phyloP scores from a whole-genome alignment of 1,284 basidiomycete genomes.

The Cutaneotrichosporon mucoides region DNA sequence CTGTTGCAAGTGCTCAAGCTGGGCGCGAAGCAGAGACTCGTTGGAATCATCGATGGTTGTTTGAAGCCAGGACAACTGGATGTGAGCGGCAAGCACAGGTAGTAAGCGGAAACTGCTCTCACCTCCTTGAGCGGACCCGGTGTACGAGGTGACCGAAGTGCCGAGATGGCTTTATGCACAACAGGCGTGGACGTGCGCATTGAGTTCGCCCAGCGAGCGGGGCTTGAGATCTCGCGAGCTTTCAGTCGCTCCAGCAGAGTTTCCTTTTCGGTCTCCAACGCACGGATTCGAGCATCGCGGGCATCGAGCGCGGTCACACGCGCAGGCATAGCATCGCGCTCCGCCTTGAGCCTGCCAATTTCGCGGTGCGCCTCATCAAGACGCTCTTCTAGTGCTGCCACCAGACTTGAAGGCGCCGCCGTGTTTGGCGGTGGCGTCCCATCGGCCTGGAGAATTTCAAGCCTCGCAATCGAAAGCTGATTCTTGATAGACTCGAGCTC shows the following conservation, averaged over 20 bases:
- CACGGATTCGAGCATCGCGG: slow-evolving; percentile 37
- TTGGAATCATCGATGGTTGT: slow-evolving; percentile 38
- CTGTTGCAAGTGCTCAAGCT: slow-evolving; percentile 49
- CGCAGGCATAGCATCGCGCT: slow-evolving; percentile 52
- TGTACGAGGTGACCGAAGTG: slow-evolving; percentile 40
- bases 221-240: neutral
- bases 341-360: slow-evolving; percentile 65
- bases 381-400: slow-evolving; percentile 61
- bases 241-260: slow-evolving; percentile 27
- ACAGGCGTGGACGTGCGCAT: slow-evolving; percentile 28
- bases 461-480: neutral
- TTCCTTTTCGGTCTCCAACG: slow-evolving; percentile 41
- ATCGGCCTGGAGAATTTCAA: neutral
- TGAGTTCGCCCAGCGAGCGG: slow-evolving; percentile 7
- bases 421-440: neutral
- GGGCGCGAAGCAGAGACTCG: slow-evolving; percentile 44
- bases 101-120: slow-evolving; percentile 3
- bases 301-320: slow-evolving; percentile 35
- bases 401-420: slow-evolving; percentile 7
- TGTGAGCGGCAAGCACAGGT: neutral
- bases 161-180: slow-evolving; percentile 34
- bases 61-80: slow-evolving; percentile 45
- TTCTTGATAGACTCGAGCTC: slow-evolving; percentile 1
- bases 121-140: slow-evolving; percentile 46
- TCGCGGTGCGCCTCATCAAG: slow-evolving; percentile 75